Conservation (phyloP, 129 eudicot genomes). For the Centella asiatica region DNA sequence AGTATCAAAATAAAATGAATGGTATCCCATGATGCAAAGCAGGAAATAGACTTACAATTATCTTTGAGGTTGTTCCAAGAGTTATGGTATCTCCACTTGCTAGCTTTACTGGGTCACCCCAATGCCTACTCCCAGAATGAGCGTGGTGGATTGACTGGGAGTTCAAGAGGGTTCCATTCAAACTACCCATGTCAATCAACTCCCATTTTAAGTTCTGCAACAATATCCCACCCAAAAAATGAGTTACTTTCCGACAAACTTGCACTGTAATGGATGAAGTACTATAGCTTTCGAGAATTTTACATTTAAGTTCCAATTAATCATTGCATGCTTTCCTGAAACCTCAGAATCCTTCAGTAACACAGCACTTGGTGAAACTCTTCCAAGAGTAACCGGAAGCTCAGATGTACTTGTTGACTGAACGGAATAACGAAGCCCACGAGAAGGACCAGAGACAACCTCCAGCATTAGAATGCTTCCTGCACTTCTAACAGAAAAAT, state of each 20-base stretch:
- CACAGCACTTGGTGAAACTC: conserved; percentile 75
- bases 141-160: conserved; percentile 52
- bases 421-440: conserved; percentile 56
- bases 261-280: conserved; percentile 1
- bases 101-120: conserved; percentile 87
- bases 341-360: conserved; percentile 82
- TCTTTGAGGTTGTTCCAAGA: conserved; percentile 80
- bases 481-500: conserved; percentile 78
- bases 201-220: conserved; percentile 92
- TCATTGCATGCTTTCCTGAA: conserved; percentile 88
- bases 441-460: conserved; percentile 85
- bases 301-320: conserved; percentile 80
- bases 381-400: conserved; percentile 87
- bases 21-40: not conserved
- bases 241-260: not conserved
- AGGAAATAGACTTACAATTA: conserved; percentile 43
- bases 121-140: conserved; percentile 67
- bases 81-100: conserved; percentile 76
- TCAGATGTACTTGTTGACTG: conserved; percentile 60
- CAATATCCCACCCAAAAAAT: conserved; percentile 3
- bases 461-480: conserved; percentile 79
- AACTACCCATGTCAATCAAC: conserved; percentile 95
- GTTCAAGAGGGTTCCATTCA: conserved; percentile 84
- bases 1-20: not conserved
- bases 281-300: conserved; percentile 11